These are phyloP conservation scores for Picea glauca DNA, from an alignment of 75 land plant genomes.

Conservation along the genomic window DNA sequence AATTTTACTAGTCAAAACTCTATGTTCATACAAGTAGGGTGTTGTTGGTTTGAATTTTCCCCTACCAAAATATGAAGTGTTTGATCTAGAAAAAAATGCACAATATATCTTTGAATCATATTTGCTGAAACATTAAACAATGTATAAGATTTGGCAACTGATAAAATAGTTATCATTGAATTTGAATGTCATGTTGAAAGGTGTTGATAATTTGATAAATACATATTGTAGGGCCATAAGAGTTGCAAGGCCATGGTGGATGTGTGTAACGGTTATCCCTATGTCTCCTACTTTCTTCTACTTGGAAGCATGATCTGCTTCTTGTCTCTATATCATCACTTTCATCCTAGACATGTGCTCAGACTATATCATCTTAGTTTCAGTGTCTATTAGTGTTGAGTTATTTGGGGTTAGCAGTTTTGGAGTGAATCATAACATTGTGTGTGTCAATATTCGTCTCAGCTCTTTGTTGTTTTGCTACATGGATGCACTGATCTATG, in stretches of 20 bases:
- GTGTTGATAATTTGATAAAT: too few relatives aligned
- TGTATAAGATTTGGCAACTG: too few relatives aligned
- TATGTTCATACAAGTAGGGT: too few relatives aligned
- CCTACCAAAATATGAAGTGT: too few relatives aligned
- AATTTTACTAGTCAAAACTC: too few relatives aligned
- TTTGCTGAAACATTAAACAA: too few relatives aligned
- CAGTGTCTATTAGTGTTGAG: constrained; percentile 63
- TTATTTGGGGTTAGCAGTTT: constrained; percentile 76
- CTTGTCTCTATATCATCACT: constrained; percentile 59
- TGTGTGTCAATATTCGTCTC: constrained; percentile 69
- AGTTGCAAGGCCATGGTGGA: constrained; percentile 56
- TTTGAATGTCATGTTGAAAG: too few relatives aligned
- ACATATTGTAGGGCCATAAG: constrained; percentile 31
- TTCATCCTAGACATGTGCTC: constrained; percentile 64
- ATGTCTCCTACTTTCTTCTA: constrained; percentile 49
- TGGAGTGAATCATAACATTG: constrained; percentile 68
- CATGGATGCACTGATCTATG: constrained; percentile 62
- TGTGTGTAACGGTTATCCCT: constrained; percentile 39
- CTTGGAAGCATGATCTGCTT: constrained; percentile 24
- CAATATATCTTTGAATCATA: too few relatives aligned
- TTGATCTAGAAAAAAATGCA: too few relatives aligned
- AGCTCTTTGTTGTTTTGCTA: constrained; percentile 76
- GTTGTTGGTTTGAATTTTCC: too few relatives aligned
- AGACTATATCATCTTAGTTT: constrained; percentile 58
- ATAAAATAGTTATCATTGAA: too few relatives aligned